Base-by-base conservation (phyloP, 148 eudicot genomes). In the Camellia lanceoleosa region DNA sequence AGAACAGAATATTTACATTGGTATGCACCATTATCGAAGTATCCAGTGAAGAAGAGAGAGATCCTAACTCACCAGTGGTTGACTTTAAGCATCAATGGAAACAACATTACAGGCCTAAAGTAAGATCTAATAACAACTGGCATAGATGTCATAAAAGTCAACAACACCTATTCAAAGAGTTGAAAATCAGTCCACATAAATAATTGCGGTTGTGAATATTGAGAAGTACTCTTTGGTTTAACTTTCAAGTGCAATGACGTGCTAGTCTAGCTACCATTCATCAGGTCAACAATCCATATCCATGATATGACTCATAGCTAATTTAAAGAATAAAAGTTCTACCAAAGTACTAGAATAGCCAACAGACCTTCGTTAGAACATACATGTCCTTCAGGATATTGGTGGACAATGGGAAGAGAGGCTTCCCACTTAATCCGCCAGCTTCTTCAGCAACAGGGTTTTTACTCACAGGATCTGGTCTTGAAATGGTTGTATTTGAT, bases 341-440 rank as follows among this genome's bases (percentile, higher is more conserved):
- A 65, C 15, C 20, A 3, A 16, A 74, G 5, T 19, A 55, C 42
- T 52, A 60, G 13, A 60, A 76, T 58, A 69, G 44, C 43, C 75
- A 66, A 55, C 86, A 76, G 83, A 96, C 99, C 98, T 90, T 91
- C 13, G 99, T 96, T 51, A 96, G 86, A 62, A 85, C 75, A 86
- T 96, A 96, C 97, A 94, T 94, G 76, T 96, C 98, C 85, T 87
- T 91, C 85, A 96, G 85, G 74, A 91, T 89, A 81, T 88, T 80
- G 68, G 94, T 96, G 58, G 99, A 94, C 87, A 91, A 83, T 66
- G 79, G 44, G 55, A 94, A 91, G 23, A 96, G 91, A 80, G 99
- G 99, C 85, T 96, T 94, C 83, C 99, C 99, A 84, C 99, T 96
- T 82, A 96, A 87, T 84, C 98, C 98, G 83, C 99, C 99, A 66